Evolutionary conservation across 2,329 filamentous ascomycete genomes (phyloP).

Genomic region (Akanthomyces muscarius): DNA sequence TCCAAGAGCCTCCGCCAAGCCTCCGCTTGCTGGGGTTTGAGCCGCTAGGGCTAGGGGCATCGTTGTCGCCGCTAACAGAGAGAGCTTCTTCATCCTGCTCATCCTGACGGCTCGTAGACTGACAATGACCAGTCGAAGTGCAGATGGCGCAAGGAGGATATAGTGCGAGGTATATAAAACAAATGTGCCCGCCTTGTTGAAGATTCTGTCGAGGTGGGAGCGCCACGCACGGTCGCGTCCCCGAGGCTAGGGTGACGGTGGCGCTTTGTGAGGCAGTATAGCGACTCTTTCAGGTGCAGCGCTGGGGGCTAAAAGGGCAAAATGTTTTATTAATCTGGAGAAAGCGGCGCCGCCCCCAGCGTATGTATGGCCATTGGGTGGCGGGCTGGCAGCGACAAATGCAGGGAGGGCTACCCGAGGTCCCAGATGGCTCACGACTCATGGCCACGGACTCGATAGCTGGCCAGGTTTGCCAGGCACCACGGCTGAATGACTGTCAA

Average conservation of each 20-base stretch:
- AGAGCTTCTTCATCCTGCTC: not conserved
- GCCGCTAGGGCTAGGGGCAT: not conserved
- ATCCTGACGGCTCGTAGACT: not conserved
- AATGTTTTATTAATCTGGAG: not conserved
- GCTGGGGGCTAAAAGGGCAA: not conserved
- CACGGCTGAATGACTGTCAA: not conserved
- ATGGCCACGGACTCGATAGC: not conserved
- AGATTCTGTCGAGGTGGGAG: not conserved
- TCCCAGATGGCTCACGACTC: not conserved
- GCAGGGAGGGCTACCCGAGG: not conserved
- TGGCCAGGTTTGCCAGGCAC: not conserved
- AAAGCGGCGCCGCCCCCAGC: not conserved
- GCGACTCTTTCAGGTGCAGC: not conserved
- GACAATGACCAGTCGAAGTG: not conserved
- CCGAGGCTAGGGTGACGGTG: constrained; percentile 1
- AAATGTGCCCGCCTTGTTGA: not conserved
- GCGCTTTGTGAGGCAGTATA: not conserved
- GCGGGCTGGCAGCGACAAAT: not conserved
- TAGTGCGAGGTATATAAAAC: not conserved
- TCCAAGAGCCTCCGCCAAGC: constrained; percentile 1
- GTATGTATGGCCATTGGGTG: not conserved
- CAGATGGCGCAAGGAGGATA: not conserved
- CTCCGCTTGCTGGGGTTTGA: not conserved
- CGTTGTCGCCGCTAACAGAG: not conserved
- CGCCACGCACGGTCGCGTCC: constrained; percentile 1